Conservation (phyloP, 345 rosid genomes). For the Camelina laxa region DNA sequence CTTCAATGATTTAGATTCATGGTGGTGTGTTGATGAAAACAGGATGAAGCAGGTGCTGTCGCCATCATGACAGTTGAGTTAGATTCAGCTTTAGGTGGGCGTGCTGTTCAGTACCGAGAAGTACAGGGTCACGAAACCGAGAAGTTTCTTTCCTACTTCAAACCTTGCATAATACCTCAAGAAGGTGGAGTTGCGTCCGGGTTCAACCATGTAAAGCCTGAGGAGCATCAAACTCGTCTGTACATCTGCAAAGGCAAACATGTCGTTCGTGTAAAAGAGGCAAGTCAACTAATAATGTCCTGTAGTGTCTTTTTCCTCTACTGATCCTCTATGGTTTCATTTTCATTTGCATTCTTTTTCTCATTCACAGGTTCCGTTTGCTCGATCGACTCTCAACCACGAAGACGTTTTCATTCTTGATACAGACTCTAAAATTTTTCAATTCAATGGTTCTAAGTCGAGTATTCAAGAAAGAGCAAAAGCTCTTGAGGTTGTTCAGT, state of each 20-base stretch:
- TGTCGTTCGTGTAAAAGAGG: constrained; percentile 95
- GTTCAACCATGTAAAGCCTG: constrained; percentile 75
- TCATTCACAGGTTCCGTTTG: constrained; percentile 78
- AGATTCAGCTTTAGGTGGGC: constrained; percentile 99
- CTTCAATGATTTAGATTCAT: constrained; percentile 10
- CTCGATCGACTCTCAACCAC: constrained; percentile 92
- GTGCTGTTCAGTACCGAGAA: constrained; percentile 99
- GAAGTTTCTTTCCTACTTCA: constrained; percentile 91
- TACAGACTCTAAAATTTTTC: constrained; percentile 89
- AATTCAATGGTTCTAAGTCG: constrained; percentile 93
- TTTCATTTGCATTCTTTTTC: constrained; percentile 30
- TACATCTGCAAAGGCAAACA: constrained; percentile 95
- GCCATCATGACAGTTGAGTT: constrained; percentile 92
- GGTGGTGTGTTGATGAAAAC: constrained; percentile 43
- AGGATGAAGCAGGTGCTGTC: constrained; percentile 97
- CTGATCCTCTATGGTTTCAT: constrained; percentile 10
- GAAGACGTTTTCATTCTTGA: constrained; percentile 96
- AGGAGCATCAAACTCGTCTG: constrained; percentile 79
- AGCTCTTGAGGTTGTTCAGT: constrained; percentile 98
- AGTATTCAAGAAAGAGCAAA: constrained; percentile 99
- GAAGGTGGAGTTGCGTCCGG: constrained; percentile 96
- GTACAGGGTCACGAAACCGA: constrained; percentile 94
- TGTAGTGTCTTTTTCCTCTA: neutral
- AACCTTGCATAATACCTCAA: constrained; percentile 96
- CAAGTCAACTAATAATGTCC: constrained; percentile 44